phyloP scores from a whole-genome alignment of 495 filamentous ascomycete genomes.

The Gamarada debralockiae region DNA sequence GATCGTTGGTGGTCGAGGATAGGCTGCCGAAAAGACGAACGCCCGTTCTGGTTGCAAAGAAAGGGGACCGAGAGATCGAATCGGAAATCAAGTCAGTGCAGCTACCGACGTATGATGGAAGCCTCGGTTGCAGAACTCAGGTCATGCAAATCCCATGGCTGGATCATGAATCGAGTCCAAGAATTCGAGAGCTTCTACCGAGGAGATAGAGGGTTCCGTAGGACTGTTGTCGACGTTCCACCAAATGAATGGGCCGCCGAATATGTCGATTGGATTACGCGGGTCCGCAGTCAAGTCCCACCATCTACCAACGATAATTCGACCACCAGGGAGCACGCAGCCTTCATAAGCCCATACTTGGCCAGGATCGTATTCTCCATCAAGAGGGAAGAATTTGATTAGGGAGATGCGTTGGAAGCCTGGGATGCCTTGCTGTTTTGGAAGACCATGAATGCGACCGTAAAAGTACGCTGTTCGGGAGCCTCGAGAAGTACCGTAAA shows the following conservation, averaged over 20 bases:
- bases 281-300: constrained; percentile 20
- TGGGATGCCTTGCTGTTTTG: constrained; percentile 16
- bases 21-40: too few relatives aligned
- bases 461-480: constrained; percentile 15
- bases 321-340: constrained; percentile 43
- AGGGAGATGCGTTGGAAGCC: constrained; percentile 25
- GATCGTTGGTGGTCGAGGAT: too few relatives aligned
- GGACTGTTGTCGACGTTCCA: constrained; percentile 40
- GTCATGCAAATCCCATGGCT: background rate
- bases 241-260: constrained; percentile 48
- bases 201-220: background rate
- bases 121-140: too few relatives aligned
- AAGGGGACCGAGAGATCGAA: too few relatives aligned
- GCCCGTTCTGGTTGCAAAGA: too few relatives aligned
- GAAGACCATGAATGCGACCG: constrained; percentile 23
- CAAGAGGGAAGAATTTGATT: constrained; percentile 18
- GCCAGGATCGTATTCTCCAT: constrained; percentile 1
- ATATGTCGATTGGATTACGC: background rate
- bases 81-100: too few relatives aligned
- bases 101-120: too few relatives aligned
- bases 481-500: constrained; percentile 15
- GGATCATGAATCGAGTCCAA: background rate
- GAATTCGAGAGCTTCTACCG: constrained; percentile 14
- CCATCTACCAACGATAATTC: constrained; percentile 43
- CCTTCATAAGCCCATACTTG: constrained; percentile 40